Evolutionary conservation across 2,329 filamentous ascomycete species (phyloP).

Genomic region (Alternaria arbusti): DNA sequence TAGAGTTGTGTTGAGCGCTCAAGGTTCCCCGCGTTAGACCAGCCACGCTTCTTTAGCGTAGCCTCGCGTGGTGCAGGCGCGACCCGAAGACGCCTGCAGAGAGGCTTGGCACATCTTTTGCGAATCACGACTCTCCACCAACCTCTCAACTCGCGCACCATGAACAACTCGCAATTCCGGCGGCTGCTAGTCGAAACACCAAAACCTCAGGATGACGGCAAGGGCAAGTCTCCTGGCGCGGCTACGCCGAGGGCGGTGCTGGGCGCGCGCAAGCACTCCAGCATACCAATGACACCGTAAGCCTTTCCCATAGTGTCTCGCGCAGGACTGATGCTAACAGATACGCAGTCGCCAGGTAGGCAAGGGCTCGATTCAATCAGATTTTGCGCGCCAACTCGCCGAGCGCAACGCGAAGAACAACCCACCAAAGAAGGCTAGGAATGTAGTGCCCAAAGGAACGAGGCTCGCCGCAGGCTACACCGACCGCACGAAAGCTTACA

Average conservation of each 20-base stretch:
- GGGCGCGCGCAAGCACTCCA: slow-evolving; percentile 78
- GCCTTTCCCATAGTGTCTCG: slow-evolving; percentile 38
- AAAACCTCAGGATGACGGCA: slow-evolving; percentile 42
- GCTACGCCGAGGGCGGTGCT: slow-evolving; percentile 58
- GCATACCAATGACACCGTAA: slow-evolving; percentile 93
- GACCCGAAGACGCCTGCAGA: background rate
- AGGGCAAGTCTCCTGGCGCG: slow-evolving; percentile 29
- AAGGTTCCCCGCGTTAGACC: slow-evolving; percentile 12
- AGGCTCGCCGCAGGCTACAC: slow-evolving; percentile 81
- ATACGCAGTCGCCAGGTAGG: slow-evolving; percentile 68
- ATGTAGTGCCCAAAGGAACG: slow-evolving; percentile 81
- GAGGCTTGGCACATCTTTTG: slow-evolving; percentile 14
- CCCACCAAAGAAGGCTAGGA: slow-evolving; percentile 74
- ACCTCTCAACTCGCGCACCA: slow-evolving; percentile 48
- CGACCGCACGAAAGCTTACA: slow-evolving; percentile 75
- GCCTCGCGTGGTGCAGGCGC: slow-evolving; percentile 5
- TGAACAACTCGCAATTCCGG: slow-evolving; percentile 97
- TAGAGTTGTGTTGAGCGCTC: background rate
- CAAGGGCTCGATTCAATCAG: slow-evolving; percentile 58
- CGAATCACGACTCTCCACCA: background rate
- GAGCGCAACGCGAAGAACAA: slow-evolving; percentile 68
- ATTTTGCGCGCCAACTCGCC: slow-evolving; percentile 85
- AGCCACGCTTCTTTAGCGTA: slow-evolving; percentile 2
- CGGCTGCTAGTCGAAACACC: slow-evolving; percentile 67
- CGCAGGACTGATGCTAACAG: slow-evolving; percentile 8